Conservation (phyloP, 768 basidiomycete genomes). For the Nevesoporus exiguus region DNA sequence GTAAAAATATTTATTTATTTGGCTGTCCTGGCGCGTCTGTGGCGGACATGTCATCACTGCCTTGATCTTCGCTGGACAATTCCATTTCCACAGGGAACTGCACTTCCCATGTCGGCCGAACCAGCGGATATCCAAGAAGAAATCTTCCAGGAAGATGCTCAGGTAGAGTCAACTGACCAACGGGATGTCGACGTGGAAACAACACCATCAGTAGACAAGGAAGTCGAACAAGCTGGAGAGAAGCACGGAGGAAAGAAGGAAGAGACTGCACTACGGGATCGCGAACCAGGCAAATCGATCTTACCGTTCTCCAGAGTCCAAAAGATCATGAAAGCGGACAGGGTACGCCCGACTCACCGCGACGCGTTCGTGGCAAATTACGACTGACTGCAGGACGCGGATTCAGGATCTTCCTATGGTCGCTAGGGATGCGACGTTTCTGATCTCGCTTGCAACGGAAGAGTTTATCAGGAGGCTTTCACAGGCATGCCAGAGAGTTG, state of each 20-base stretch:
- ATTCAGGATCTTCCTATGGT: slow-evolving; percentile 70
- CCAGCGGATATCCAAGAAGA: slow-evolving; percentile 5
- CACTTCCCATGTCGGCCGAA: slow-evolving; percentile 17
- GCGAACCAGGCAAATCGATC: slow-evolving; percentile 63
- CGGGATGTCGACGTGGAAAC: slow-evolving; percentile 13
- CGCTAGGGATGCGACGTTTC: slow-evolving; percentile 71
- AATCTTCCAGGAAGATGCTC: no score
- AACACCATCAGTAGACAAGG: slow-evolving; percentile 2
- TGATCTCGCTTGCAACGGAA: slow-evolving; percentile 83
- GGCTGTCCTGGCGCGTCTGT: not conserved
- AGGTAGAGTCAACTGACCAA: slow-evolving; percentile 1
- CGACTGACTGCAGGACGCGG: slow-evolving; percentile 1
- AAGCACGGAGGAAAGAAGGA: slow-evolving; percentile 25
- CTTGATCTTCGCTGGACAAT: not conserved
- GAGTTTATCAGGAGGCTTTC: slow-evolving; percentile 78
- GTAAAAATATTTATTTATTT: not conserved
- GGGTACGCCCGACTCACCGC: slow-evolving; percentile 41
- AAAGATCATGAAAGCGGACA: slow-evolving; percentile 83
- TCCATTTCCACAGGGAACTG: not conserved
- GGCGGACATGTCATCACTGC: slow-evolving; percentile 2
- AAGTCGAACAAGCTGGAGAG: slow-evolving; percentile 5
- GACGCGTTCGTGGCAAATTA: not conserved
- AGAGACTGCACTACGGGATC: slow-evolving; percentile 15
- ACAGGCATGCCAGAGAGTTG: slow-evolving; percentile 67
- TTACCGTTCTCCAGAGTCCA: slow-evolving; percentile 78